These are phyloP conservation scores for Diaporthe vaccinii DNA, from an alignment of 2,329 filamentous ascomycete genomes.

Conservation along the genomic window DNA sequence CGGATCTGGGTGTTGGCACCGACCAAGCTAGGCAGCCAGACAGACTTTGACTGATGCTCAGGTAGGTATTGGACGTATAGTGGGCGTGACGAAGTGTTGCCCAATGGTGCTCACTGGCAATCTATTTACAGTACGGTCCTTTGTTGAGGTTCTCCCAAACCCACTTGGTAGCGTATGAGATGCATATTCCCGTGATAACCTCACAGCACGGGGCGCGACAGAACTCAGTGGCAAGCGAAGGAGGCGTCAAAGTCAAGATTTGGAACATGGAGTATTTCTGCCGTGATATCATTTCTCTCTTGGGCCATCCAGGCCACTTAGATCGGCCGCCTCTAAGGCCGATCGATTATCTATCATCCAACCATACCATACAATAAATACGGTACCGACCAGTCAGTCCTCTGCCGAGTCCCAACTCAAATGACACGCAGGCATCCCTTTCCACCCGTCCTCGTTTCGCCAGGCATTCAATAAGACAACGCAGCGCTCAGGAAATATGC, in stretches of 20 bases:
- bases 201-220: background rate
- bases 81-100: background rate
- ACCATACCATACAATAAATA: slow-evolving; percentile 20
- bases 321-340: slow-evolving; percentile 32
- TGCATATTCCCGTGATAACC: no score
- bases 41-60: background rate
- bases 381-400: background rate
- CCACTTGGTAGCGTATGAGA: background rate
- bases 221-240: background rate
- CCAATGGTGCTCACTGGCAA: background rate
- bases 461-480: slow-evolving; percentile 38
- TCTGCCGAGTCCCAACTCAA: slow-evolving; percentile 2
- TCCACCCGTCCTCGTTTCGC: background rate
- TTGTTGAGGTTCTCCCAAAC: background rate
- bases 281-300: slow-evolving; percentile 41
- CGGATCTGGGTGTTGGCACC: background rate
- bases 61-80: background rate
- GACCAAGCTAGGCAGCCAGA: background rate
- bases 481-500: slow-evolving; percentile 36
- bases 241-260: background rate
- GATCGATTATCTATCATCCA: slow-evolving; percentile 29
- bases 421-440: slow-evolving; percentile 16
- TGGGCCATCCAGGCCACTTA: background rate
- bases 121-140: no score
- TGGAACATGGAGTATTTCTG: slow-evolving; percentile 20